Base-by-base conservation (phyloP, 805 yeast genomes). In the Cyberlindnera galapagoensis region DNA sequence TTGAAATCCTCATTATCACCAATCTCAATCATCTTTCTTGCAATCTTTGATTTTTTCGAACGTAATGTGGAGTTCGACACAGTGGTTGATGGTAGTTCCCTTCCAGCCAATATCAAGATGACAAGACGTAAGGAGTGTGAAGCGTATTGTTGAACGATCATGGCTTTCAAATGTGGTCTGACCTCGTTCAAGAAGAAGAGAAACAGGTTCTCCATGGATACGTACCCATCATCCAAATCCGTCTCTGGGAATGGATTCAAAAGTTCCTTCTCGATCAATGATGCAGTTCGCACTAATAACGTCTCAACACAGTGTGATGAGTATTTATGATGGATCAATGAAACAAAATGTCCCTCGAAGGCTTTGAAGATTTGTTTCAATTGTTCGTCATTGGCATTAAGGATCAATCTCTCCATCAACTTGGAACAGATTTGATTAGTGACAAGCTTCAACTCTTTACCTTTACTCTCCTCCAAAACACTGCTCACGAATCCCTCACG, bases 401-500 rank as follows among this genome's bases (percentile, higher is more conserved):
- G 58, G n/a, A 90, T 71, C 39, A 90, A 62, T 51, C 98, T 68
- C 58, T 90, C 98, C 65, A 92, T 69, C 37, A 92, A 66, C 54
- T 90, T 90, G 16, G 97, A 90, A 56, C 97, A 87, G 36, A 90
- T 86, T 52, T 88, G 97, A 51, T 90, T 88, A 3, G 96, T 90
- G 4, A 83, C 95, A 24, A 90, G 66, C 57, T 92, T 90, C 45
- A 92, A 63, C 57, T 90, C 97, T 48, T 88, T 87, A 3, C 95
- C 96, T 29, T 70, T 67, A 15, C 87, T 72, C 61, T 92, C 98
- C 43, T 80, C 90, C 44, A 88, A 67, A 2, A 90, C 83, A 46
- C 92, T 79, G 3, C 69, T 57, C 19, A 85, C 76, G 49, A 90
- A 87, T 2, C 80, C 79, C 7, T 55, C 57, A 44, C 78, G 71